These are phyloP conservation scores for Kurtzmaniella quercitrusa DNA, from an alignment of 1,139 yeast genomes.

Conservation along the genomic window DNA sequence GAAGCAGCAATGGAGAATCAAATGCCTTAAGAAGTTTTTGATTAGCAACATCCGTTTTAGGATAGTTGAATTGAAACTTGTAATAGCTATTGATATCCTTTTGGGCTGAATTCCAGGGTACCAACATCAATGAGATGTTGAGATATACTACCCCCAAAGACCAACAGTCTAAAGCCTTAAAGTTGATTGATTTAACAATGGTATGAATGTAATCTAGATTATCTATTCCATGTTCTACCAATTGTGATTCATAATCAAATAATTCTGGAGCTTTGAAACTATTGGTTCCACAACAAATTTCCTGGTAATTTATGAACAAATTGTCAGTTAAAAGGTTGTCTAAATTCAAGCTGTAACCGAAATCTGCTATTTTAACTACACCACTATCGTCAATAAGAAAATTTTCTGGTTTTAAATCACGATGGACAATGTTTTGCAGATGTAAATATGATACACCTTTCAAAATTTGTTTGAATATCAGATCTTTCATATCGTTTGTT, in stretches of 20 bases:
- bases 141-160: conserved; percentile 48
- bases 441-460: conserved; percentile 46
- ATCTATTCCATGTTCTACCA: conserved; percentile 7
- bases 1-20: conserved; percentile 14
- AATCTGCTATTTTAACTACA: conserved; percentile 44
- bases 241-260: conserved; percentile 22
- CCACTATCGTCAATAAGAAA: conserved; percentile 44
- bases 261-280: conserved; percentile 57
- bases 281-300: conserved; percentile 43
- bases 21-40: conserved; percentile 17
- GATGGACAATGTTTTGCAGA: conserved; percentile 38
- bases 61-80: conserved; percentile 20
- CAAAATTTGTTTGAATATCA: conserved; percentile 44
- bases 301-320: conserved; percentile 19
- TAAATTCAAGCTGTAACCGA: conserved; percentile 46
- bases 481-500: conserved; percentile 35
- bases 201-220: not conserved
- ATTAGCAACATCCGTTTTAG: conserved; percentile 16
- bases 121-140: conserved; percentile 38
- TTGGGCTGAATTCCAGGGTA: conserved; percentile 46
- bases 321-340: conserved; percentile 13
- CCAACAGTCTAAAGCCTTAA: conserved; percentile 42
- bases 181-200: conserved; percentile 2
- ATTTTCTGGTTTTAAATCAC: conserved; percentile 57
- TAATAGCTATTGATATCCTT: conserved; percentile 18